These are phyloP conservation scores for Boletus barrowsii DNA, from an alignment of 768 basidiomycete genomes.

Conservation along the genomic window DNA sequence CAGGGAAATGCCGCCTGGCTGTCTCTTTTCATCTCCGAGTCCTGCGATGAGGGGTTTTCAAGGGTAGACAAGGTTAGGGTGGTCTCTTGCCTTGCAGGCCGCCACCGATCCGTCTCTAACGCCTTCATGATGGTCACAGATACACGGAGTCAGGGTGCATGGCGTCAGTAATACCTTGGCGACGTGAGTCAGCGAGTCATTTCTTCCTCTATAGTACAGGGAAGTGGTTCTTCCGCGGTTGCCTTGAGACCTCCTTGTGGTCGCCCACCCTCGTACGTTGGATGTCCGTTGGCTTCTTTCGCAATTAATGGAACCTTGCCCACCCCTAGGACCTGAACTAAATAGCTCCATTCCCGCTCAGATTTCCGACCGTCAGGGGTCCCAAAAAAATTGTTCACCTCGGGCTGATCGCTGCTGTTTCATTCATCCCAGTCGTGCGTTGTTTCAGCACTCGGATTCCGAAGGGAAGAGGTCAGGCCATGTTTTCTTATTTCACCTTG, in stretches of 20 bases:
- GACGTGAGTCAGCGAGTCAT: slow-evolving; percentile 1
- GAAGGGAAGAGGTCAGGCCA: slow-evolving; percentile 12
- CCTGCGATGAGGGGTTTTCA: slow-evolving; percentile 15
- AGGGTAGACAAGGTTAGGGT: slow-evolving; percentile 11
- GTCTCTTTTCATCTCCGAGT: slow-evolving; percentile 26
- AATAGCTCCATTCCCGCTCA: slow-evolving; percentile 1
- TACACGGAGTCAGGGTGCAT: slow-evolving; percentile 11
- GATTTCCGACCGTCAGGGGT: slow-evolving; percentile 9
- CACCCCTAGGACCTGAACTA: slow-evolving; percentile 4
- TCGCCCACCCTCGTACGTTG: slow-evolving; percentile 5
- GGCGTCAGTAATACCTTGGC: slow-evolving; percentile 3
- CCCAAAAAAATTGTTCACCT: slow-evolving; percentile 15
- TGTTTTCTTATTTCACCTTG: slow-evolving; percentile 22
- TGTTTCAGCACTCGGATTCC: neutral
- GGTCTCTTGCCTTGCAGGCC: slow-evolving; percentile 11
- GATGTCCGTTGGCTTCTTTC: neutral
- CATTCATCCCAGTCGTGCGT: slow-evolving; percentile 15
- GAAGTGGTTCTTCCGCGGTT: slow-evolving; percentile 16
- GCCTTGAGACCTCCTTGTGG: slow-evolving; percentile 28
- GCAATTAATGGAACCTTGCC: slow-evolving; percentile 24
- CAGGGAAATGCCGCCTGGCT: neutral
- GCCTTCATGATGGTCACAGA: slow-evolving; percentile 15
- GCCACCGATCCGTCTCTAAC: slow-evolving; percentile 17
- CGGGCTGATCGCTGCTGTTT: slow-evolving; percentile 9
- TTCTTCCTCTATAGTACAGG: slow-evolving; percentile 6